Percentiles rank a stretch among this genome's conserved stretches.
These are phyloP conservation scores for Fusarium sp. DNA, from an alignment of 2,329 filamentous ascomycete genomes.

Conservation along the genomic window DNA sequence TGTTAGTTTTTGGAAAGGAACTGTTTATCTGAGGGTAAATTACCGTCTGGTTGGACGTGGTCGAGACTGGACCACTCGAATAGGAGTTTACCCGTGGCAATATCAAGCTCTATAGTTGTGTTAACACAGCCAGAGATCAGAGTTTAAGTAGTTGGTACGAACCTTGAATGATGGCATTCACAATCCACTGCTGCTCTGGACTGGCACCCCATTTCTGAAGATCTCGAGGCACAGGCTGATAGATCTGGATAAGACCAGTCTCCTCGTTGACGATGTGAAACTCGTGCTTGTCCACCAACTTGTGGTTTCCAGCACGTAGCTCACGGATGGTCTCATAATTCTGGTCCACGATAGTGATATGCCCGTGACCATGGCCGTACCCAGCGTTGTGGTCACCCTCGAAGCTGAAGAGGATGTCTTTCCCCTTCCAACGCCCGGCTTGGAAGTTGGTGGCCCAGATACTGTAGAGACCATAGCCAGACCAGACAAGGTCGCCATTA, in stretches of 20 bases:
- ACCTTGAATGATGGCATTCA: conserved; percentile 67
- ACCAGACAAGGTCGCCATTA: conserved; percentile 68
- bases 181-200: conserved; percentile 66
- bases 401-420: conserved; percentile 66
- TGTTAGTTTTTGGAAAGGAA: not conserved
- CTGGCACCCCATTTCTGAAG: conserved; percentile 60
- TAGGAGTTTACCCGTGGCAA: conserved; percentile 61
- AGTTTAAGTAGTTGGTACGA: conserved; percentile 18
- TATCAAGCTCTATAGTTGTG: conserved; percentile 58
- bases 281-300: conserved; percentile 66
- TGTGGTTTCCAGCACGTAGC: conserved; percentile 64
- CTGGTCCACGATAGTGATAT: conserved; percentile 64
- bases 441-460: conserved; percentile 68
- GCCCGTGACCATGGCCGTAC: conserved; percentile 67
- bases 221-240: conserved; percentile 61
- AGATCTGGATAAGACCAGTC: conserved; percentile 66
- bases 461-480: conserved; percentile 64
- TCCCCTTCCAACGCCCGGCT: conserved; percentile 60
- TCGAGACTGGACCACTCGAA: conserved; percentile 59
- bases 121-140: not conserved
- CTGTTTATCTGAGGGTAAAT: not conserved
- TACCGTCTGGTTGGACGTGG: conserved; percentile 44
- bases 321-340: conserved; percentile 67
- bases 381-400: conserved; percentile 64
- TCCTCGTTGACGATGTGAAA: conserved; percentile 65